Base-by-base conservation (phyloP, 2,329 filamentous ascomycete species). In the Karstenula rhodostoma region DNA sequence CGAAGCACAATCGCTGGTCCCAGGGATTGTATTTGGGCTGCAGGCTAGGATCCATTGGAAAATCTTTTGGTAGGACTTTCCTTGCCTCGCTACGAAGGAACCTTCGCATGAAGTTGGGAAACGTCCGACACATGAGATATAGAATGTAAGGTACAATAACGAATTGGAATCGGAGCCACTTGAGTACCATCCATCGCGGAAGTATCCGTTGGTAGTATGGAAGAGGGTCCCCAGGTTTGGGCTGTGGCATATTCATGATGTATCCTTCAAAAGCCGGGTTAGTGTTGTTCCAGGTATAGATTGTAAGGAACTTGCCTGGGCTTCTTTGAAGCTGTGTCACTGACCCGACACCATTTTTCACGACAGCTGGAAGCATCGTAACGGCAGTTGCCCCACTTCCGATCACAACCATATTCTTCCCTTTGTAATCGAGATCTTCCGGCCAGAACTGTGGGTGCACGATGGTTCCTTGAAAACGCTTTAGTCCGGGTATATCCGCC, bases 401-500 rank as follows among this genome's bases (percentile, higher is more conserved):
- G 63, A 95, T 86, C 59, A 94, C 82, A 46, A 92, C 84, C 23
- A 94, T 82, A 47, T 86, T 86, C 77, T 93, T 92, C 73, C 82
- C 81, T 6, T 81, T 77, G 73, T 90, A 90, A 68, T 91, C 85
- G 42, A 91, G 79, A 50, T 88, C 83, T 58, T 89, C 80, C 0
- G 90, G 90, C 91, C 91, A 94, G 78, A 91, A 92, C 67, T 93
- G 90, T 0, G 90, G 90, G 63, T 92, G 90, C 1, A 91, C 80
- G 15, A 87, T 78, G 42, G 82, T 74, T 33, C 90, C 90, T 57
- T 83, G 74, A 79, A 93, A 94, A 19, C 81, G 81, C 1, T 89
- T 82, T 12, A 94, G 81, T 0, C 89, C 89, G 0, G 90, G 89
- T 46, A 94, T 92, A 9, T 79, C 72, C 0, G 85, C 79, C 27